These are phyloP conservation scores for Fraxinus platypoda DNA, from an alignment of 305 asterid species.

Conservation along the genomic window DNA sequence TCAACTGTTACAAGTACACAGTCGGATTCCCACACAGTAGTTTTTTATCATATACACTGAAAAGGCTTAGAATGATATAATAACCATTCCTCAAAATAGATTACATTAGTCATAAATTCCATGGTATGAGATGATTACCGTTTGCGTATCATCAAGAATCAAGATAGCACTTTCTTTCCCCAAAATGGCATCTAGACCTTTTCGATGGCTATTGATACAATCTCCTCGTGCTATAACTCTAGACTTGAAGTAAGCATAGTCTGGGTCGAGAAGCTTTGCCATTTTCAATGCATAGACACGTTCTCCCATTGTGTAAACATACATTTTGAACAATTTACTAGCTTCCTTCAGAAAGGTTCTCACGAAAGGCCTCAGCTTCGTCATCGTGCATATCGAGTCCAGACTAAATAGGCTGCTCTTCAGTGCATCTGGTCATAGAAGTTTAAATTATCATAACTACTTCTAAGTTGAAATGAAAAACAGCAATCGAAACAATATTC, in stretches of 20 bases:
- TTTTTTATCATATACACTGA: background rate
- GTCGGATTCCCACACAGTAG: background rate
- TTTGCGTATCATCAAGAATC: background rate
- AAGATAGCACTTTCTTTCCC: background rate
- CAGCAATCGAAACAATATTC: background rate
- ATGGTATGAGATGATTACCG: background rate
- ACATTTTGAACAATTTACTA: conserved; percentile 22
- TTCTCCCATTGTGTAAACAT: conserved; percentile 10
- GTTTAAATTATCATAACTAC: background rate
- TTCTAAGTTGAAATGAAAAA: background rate
- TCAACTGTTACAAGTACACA: background rate
- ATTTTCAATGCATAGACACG: conserved; percentile 16
- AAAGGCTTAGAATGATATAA: background rate
- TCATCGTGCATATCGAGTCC: conserved; percentile 39
- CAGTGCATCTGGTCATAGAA: background rate
- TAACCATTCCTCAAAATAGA: background rate
- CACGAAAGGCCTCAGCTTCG: conserved; percentile 52
- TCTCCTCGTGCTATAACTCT: conserved; percentile 48
- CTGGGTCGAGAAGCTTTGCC: conserved; percentile 17
- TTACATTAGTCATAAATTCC: background rate
- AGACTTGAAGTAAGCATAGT: conserved; percentile 30
- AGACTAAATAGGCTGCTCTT: background rate
- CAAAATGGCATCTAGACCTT: conserved; percentile 12
- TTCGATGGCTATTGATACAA: conserved; percentile 37
- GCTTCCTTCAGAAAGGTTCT: conserved; percentile 44